A percentile compares a stretch with the other conserved stretches of the same genome.
phyloP scores from a whole-genome alignment of 352 stramenopile genomes.

The Globisporangium nunn region DNA sequence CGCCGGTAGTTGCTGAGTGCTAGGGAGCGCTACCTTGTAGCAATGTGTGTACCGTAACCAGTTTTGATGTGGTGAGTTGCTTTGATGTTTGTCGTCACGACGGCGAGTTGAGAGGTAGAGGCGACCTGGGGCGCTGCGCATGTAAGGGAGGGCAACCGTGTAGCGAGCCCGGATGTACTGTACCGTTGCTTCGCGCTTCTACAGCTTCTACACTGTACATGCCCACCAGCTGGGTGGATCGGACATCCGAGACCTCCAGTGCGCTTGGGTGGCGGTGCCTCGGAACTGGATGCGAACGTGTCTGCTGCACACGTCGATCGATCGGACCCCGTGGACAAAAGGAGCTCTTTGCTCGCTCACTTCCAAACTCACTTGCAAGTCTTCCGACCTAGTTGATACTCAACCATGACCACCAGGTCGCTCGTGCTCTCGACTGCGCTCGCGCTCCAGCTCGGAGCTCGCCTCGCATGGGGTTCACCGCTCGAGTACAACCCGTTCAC shows the following conservation, averaged over 20 bases:
- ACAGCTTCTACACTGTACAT: not conserved
- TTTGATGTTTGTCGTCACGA: no score
- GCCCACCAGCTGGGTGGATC: slow-evolving; percentile 10
- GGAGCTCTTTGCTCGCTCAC: not conserved
- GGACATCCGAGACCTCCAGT: not conserved
- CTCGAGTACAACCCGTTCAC: slow-evolving; percentile 12
- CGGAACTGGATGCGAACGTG: not conserved
- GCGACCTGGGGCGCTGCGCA: not conserved
- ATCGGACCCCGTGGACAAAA: not conserved
- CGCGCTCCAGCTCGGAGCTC: not conserved
- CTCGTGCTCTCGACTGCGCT: not conserved
- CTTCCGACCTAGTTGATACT: not conserved
- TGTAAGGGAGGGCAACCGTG: not conserved
- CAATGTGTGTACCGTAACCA: not conserved
- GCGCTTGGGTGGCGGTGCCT: not conserved
- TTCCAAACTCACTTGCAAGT: not conserved
- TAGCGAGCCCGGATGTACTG: not conserved
- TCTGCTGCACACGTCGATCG: not conserved
- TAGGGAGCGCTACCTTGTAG: not conserved
- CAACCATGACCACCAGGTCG: not conserved
- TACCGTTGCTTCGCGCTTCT: no score
- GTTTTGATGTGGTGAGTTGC: not conserved
- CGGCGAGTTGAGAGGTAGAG: not conserved
- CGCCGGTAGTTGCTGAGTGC: slow-evolving; percentile 14
- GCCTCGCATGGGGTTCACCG: not conserved